Conservation (phyloP, 352 stramenopile genomes). For the Globisporangium camurandrum region DNA sequence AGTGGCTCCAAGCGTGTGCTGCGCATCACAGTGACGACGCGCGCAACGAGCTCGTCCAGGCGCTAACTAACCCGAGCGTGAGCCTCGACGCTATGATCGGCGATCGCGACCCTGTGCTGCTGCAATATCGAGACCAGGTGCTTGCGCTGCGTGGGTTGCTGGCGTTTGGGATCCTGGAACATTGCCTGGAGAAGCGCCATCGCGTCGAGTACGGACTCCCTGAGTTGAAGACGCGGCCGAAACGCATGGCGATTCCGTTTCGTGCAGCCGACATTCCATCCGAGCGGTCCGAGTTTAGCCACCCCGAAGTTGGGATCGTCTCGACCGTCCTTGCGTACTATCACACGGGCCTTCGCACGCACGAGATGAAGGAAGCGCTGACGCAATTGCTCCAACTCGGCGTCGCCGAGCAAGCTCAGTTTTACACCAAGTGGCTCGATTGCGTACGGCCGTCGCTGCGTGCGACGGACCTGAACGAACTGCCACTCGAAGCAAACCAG, state of each 20-base stretch:
- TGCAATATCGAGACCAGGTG: constrained; percentile 26
- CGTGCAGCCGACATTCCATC: constrained; percentile 74
- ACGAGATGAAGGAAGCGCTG: constrained; percentile 50
- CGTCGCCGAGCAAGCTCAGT: constrained; percentile 41
- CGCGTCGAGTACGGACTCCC: constrained; percentile 76
- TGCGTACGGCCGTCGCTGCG: constrained; percentile 20
- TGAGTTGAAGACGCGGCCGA: constrained; percentile 24
- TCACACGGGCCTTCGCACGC: constrained; percentile 44
- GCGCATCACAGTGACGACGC: constrained; percentile 3
- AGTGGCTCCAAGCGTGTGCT: constrained; percentile 54
- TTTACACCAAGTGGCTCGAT: constrained; percentile 69
- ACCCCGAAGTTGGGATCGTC: constrained; percentile 78
- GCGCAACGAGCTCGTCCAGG: constrained; percentile 19
- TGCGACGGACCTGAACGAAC: constrained; percentile 9
- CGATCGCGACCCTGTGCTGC: constrained; percentile 2
- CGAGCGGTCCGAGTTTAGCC: constrained; percentile 81
- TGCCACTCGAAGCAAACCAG: constrained; percentile 51
- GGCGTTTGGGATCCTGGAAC: constrained; percentile 65
- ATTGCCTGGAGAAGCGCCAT: constrained; percentile 82
- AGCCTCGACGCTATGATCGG: constrained; percentile 19
- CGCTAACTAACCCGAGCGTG: constrained; percentile 25
- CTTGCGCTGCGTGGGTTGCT: constrained; percentile 70
- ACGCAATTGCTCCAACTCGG: constrained; percentile 51
- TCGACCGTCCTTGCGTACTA: constrained; percentile 88
- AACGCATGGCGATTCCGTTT: constrained; percentile 84